Evolutionary conservation across 1,284 basidiomycete genomes (phyloP).

Genomic region (Boletus nobilissimus): DNA sequence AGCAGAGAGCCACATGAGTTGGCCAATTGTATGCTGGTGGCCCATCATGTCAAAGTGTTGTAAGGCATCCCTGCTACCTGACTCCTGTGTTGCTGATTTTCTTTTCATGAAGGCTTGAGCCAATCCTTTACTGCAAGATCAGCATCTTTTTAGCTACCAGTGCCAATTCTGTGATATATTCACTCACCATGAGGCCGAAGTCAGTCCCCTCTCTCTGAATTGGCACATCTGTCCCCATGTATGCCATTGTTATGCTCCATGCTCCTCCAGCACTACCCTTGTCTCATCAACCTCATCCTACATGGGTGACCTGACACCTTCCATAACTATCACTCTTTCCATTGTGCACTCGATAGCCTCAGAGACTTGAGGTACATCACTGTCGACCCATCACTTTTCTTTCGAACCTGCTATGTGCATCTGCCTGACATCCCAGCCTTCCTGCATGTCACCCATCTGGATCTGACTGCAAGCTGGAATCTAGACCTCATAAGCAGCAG

Average conservation of each 20-base stretch:
- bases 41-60: not conserved
- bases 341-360: slow-evolving; percentile 4
- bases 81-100: too few relatives aligned
- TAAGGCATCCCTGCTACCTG: not conserved
- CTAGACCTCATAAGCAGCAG: not conserved
- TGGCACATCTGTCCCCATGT: not conserved
- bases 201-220: not conserved
- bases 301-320: too few relatives aligned
- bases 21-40: not conserved
- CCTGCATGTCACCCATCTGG: not conserved
- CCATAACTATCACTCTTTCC: too few relatives aligned
- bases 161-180: too few relatives aligned
- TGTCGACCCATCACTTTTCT: not conserved
- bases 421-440: not conserved
- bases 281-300: not conserved
- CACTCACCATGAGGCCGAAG: too few relatives aligned
- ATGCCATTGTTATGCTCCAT: not conserved
- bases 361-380: not conserved
- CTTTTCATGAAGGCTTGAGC: too few relatives aligned
- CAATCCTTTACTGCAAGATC: too few relatives aligned
- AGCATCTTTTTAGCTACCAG: too few relatives aligned
- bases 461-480: not conserved
- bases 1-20: not conserved
- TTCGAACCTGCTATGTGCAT: not conserved
- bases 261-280: not conserved